Base-by-base conservation (phyloP, 2,329 filamentous ascomycete genomes). In the Herpomyces periplanetae region DNA sequence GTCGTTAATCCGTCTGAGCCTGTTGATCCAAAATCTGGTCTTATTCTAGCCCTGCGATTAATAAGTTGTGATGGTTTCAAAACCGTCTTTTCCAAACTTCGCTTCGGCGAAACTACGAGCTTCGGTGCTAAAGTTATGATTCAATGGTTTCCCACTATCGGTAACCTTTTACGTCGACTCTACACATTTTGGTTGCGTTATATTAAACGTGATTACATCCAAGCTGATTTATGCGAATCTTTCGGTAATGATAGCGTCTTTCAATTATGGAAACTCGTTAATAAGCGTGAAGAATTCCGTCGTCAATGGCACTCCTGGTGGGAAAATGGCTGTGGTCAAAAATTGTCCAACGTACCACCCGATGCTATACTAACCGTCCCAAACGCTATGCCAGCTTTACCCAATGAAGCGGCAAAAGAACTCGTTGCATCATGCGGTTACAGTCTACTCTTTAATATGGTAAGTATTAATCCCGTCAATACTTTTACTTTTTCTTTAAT, bases 151-250 rank as follows among this genome's bases (percentile, higher is more conserved):
- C n/a, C n/a, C n/a, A 47, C 51, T 20, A 54, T 49, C 28, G 57
- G 73, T 32, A 68, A 71, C 43, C 45, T 44, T 16, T 48, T 85
- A 7, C 62, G 68, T 7, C 43, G 56, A 4, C 31, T 80, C n/a
- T 68, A 85, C 42, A 80, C 71, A 34, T 51, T 71, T 4, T 88
- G 64, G 50, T 60, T 80, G n/a, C 62, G 61, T 30, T 84, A 87
- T 34, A 43, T 88, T 25, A 53, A 57, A 20, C 42, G 56, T 5
- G 71, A 88, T 34, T 35, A 43, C 1, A 39, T 73, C 18, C 85
- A 69, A 64, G 69, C 71, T 0, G 60, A 56, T 0, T 39, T 88
- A 4, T 41, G 88, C 17, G 47, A 49, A 16, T 45, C 60, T 29
- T 85, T 66, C 52, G 49, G 56, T 20, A 49, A 53, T 20, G 71